Base-by-base conservation (phyloP, 2,329 filamentous ascomycete genomes). In the Eurotiales sp. region DNA sequence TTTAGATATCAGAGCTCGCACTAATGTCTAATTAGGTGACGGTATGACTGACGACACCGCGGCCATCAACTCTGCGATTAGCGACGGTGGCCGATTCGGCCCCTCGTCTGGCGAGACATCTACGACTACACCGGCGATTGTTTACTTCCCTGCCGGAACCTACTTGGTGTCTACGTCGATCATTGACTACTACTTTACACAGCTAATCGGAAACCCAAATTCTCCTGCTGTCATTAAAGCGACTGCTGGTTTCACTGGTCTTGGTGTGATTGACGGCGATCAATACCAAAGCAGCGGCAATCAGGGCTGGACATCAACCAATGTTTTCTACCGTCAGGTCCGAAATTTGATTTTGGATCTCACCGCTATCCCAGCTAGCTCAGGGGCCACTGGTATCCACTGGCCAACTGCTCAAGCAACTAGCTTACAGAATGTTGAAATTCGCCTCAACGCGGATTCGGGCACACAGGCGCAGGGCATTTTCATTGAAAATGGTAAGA, bases 341-440 rank as follows among this genome's bases (percentile, higher is more conserved):
- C 75, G 83, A 8, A 88, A 88, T 60, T 74, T 88, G 44, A 71
- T 83, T 50, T 72, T 88, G 34, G 84, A 88, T 60, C 71, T 76
- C 39, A 75, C 72, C 4, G 57, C 55, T 8, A 64, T 72, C 37
- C 62, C 67, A n/a, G 59, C 64, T 2, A 57, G 46, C 30, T 59
- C 55, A 5, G 59, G 56, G 19, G 62, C 64, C 8, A 67, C 62
- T 19, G 69, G 67, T 46, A 76, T 81, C 43, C 77, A 80, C 58
- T 81, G 78, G 78, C 77, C 77, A 15, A 74, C 74, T 37, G 73
- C 74, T 10, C 78, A 81, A 59, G 77, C 81, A 1, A 83, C 81
- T 1, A 80, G 76, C 43, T 72, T 85, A 4, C 81, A 85, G 61
- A 85, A 85, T 66, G 73, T 85, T 41, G 70, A 78, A 21, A 84